phyloP scores from a whole-genome alignment of 169 alveolate genomes.

The Eimeria zaria region DNA sequence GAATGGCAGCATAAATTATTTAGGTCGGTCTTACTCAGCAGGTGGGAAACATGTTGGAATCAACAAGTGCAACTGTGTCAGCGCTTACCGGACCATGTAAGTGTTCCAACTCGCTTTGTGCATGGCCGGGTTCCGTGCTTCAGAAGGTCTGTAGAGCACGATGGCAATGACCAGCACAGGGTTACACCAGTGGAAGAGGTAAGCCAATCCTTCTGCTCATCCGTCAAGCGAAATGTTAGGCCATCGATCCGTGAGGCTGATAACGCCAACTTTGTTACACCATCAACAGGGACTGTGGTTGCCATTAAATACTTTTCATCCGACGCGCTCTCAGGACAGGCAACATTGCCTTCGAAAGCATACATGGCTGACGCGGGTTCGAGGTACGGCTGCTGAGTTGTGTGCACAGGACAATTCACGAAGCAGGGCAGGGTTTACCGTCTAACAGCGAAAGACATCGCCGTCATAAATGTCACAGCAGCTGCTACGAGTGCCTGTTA shows the following conservation, averaged over 20 bases:
- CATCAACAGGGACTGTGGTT: slow-evolving; percentile 7
- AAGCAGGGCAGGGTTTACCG: neutral
- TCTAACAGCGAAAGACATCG: neutral
- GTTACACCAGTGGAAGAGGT: neutral
- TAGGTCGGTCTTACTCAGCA: neutral
- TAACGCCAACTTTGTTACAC: neutral
- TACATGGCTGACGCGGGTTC: neutral
- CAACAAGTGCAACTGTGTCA: neutral
- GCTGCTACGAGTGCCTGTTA: neutral
- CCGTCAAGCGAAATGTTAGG: slow-evolving; percentile 1
- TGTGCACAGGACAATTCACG: neutral
- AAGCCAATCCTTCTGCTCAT: slow-evolving; percentile 32
- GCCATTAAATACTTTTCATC: slow-evolving; percentile 16
- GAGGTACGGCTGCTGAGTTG: slow-evolving; percentile 27
- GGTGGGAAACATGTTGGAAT: neutral
- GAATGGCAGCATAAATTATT: neutral
- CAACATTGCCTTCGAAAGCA: slow-evolving; percentile 45
- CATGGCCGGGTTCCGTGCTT: slow-evolving; percentile 58
- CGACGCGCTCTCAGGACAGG: slow-evolving; percentile 55
- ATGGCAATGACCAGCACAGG: slow-evolving; percentile 51
- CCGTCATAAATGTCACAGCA: neutral
- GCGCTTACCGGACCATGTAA: slow-evolving; percentile 60
- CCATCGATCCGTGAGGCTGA: neutral
- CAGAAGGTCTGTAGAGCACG: slow-evolving; percentile 11
- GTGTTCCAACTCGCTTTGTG: slow-evolving; percentile 60